Conservation (phyloP, 257 asterid genomes). For the Fraxinus excelsior region DNA sequence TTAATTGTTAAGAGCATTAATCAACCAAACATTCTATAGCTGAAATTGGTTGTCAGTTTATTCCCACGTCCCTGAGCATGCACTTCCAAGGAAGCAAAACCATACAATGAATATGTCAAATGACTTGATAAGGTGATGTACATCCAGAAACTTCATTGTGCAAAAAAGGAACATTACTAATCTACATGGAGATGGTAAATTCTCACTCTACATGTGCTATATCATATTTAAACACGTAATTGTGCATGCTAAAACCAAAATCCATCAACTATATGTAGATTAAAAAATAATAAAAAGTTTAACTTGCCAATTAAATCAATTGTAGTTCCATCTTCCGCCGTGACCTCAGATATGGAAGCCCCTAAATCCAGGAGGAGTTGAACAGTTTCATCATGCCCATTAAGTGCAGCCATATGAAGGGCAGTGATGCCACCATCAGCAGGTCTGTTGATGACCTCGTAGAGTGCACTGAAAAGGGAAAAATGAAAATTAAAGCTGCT, state of each 20-base stretch:
- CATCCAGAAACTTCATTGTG: neutral
- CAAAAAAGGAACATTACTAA: neutral
- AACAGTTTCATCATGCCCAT: conserved; percentile 75
- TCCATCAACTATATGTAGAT: neutral
- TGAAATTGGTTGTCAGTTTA: neutral
- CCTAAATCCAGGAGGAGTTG: conserved; percentile 82
- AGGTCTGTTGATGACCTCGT: conserved; percentile 63
- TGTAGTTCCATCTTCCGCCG: conserved; percentile 80
- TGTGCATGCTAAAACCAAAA: neutral
- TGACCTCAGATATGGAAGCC: conserved; percentile 60
- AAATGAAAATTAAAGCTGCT: conserved; percentile 4
- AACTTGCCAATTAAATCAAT: conserved; percentile 75
- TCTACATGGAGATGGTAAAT: neutral
- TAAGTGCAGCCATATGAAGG: conserved; percentile 89
- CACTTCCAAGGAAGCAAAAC: neutral
- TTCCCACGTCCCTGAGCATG: too few relatives aligned
- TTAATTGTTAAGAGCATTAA: neutral
- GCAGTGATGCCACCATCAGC: conserved; percentile 94
- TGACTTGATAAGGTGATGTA: neutral
- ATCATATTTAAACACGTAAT: neutral
- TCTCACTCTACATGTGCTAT: too few relatives aligned
- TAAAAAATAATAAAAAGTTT: neutral
- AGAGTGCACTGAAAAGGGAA: conserved; percentile 52
- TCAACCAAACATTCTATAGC: neutral
- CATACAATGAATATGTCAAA: neutral